phyloP scores from a whole-genome alignment of 495 filamentous ascomycete genomes.

The Friedmanniomyces endolithicus region DNA sequence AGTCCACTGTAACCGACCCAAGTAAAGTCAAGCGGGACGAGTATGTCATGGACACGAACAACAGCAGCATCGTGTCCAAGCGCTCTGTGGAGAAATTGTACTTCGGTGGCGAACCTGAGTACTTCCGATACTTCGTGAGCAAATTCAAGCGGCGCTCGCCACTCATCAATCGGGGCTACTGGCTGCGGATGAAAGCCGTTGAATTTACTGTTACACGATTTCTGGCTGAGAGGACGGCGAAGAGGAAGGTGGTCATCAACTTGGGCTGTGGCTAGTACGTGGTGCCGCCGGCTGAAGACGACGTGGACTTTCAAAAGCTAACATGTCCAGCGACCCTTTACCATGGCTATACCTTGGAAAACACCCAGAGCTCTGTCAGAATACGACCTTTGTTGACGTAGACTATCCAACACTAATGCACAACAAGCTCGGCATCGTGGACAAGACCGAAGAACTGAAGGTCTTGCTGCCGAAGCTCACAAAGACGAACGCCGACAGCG shows the following conservation, averaged over 20 bases:
- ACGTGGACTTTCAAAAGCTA: not conserved
- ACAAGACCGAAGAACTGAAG: conserved; percentile 45
- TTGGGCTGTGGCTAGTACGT: conserved; percentile 85
- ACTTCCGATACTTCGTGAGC: conserved; percentile 75
- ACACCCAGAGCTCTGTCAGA: conserved; percentile 41
- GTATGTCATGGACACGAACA: conserved; percentile 56
- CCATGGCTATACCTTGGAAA: conserved; percentile 68
- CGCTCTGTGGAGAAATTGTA: conserved; percentile 78
- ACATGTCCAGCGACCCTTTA: conserved; percentile 60
- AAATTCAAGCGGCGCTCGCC: conserved; percentile 71
- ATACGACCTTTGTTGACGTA: conserved; percentile 67
- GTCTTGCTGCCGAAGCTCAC: conserved; percentile 39
- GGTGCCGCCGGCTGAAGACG: not conserved
- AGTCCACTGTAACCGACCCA: conserved; percentile 2
- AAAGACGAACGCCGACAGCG: conserved; percentile 11
- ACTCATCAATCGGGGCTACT: conserved; percentile 78
- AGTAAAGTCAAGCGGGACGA: conserved; percentile 20
- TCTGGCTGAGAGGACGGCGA: conserved; percentile 44
- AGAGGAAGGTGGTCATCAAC: conserved; percentile 67
- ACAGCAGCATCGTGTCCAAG: conserved; percentile 80
- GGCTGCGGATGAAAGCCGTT: conserved; percentile 71
- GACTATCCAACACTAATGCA: conserved; percentile 73
- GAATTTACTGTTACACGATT: conserved; percentile 61
- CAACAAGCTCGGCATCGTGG: conserved; percentile 57
- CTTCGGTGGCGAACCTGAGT: conserved; percentile 55